A percentile compares a stretch with the other conserved stretches of the same genome.
Conservation (phyloP, 2,329 filamentous ascomycete species). For the Pseudogymnoascus sp. region DNA sequence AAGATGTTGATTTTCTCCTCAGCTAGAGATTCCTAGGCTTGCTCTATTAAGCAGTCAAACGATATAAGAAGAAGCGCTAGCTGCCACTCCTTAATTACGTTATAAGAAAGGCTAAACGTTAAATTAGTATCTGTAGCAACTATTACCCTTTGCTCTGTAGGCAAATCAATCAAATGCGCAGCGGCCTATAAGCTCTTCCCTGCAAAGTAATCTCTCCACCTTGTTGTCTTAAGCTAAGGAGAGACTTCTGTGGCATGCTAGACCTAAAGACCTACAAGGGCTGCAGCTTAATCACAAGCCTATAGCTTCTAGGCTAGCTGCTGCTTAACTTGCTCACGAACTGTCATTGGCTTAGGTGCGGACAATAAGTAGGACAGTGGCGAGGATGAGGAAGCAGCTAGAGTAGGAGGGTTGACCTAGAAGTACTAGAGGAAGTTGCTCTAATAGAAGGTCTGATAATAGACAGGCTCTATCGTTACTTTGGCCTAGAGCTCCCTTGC, state of each 20-base stretch:
- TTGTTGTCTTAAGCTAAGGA: constrained; percentile 9
- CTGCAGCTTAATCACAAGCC: background rate
- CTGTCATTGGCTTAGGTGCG: background rate
- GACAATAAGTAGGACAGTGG: background rate
- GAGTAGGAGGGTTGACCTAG: background rate
- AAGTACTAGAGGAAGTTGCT: background rate
- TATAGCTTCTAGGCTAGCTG: background rate
- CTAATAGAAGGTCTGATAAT: background rate
- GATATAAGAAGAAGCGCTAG: constrained; percentile 10
- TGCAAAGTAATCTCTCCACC: constrained; percentile 9
- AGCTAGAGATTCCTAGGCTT: constrained; percentile 7
- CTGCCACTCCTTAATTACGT: background rate
- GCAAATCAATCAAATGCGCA: background rate
- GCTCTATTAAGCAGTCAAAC: constrained; percentile 12
- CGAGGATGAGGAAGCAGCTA: no score
- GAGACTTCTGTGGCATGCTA: background rate
- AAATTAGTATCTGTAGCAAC: background rate
- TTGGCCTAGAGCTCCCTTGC: background rate
- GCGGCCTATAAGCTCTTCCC: constrained; percentile 3
- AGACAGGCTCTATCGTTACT: background rate
- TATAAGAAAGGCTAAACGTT: no score
- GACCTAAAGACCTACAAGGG: background rate
- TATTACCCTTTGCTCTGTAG: background rate
- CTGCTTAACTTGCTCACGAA: no score
- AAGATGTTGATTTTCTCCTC: constrained; percentile 13